Evolutionary conservation across 202 grass and related monocot species (phyloP).

Genomic region (Zoysia matrella): DNA sequence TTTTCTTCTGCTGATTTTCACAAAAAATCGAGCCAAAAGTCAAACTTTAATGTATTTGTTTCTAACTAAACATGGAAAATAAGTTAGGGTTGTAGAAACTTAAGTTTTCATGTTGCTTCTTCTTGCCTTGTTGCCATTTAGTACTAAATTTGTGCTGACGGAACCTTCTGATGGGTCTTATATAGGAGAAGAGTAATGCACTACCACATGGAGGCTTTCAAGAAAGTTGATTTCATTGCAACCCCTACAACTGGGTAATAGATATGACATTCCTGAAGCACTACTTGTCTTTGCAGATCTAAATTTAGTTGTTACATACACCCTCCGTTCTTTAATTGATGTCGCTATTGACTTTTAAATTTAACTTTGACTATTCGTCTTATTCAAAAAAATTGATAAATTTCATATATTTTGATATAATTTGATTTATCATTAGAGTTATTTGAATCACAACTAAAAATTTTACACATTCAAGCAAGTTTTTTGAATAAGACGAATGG

Average conservation of each 20-base stretch:
- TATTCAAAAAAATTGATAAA: too few species aligned
- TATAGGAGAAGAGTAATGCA: constrained; percentile 98
- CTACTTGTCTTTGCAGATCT: background rate
- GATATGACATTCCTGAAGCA: constrained; percentile 20
- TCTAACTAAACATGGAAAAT: constrained; percentile 6
- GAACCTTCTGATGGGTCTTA: constrained; percentile 36
- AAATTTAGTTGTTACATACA: background rate
- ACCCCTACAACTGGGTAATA: constrained; percentile 94
- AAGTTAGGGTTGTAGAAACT: background rate
- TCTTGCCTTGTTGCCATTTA: constrained; percentile 16
- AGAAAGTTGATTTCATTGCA: constrained; percentile 92
- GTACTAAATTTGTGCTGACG: constrained; percentile 6
- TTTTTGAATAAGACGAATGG: too few species aligned
- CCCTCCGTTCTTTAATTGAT: too few species aligned
- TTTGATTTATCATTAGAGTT: too few species aligned
- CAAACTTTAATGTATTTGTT: constrained; percentile 21
- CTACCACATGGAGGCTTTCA: constrained; percentile 96
- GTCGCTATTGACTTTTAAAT: too few species aligned
- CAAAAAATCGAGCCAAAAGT: constrained; percentile 14
- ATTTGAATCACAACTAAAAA: too few species aligned
- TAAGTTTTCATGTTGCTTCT: constrained; percentile 13
- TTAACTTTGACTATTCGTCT: too few species aligned
- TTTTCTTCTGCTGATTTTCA: background rate
- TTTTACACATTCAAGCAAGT: too few species aligned
- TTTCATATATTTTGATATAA: too few species aligned